Percentiles rank a stretch among this genome's conserved stretches.
These are phyloP conservation scores for Dendrostoma leiphaemia DNA, from an alignment of 2,329 filamentous ascomycete genomes.

Conservation along the genomic window DNA sequence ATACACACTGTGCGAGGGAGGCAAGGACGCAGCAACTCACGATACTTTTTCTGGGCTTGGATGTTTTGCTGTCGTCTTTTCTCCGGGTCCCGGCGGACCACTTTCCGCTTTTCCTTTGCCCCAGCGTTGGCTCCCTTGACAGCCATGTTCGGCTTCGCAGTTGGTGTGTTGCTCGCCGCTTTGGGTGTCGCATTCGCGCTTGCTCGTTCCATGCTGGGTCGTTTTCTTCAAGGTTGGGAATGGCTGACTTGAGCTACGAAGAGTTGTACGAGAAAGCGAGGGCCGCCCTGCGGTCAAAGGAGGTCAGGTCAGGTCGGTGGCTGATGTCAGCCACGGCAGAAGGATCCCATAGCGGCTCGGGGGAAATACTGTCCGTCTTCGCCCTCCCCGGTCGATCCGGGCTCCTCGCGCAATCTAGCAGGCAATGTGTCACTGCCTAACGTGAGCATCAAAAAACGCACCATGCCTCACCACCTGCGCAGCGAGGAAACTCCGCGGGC, in stretches of 20 bases:
- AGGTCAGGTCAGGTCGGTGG: slow-evolving; percentile 9
- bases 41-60: slow-evolving; percentile 24
- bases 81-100: slow-evolving; percentile 22
- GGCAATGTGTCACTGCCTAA: too few relatives aligned
- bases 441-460: too few relatives aligned
- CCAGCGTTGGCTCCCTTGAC: neutral
- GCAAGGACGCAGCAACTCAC: too few relatives aligned
- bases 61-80: slow-evolving; percentile 25
- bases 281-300: neutral
- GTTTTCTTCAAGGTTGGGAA: too few relatives aligned
- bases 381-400: too few relatives aligned
- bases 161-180: too few relatives aligned
- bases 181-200: neutral
- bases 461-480: too few relatives aligned
- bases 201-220: neutral
- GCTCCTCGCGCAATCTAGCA: too few relatives aligned
- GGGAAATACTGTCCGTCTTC: neutral
- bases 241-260: neutral
- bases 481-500: too few relatives aligned
- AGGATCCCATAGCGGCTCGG: neutral
- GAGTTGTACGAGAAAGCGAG: neutral
- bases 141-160: too few relatives aligned
- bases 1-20: neutral
- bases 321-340: slow-evolving; percentile 15
- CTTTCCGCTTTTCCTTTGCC: slow-evolving; percentile 13